Base-by-base conservation (phyloP, 768 basidiomycete genomes). In the Tephrocybe sp. region DNA sequence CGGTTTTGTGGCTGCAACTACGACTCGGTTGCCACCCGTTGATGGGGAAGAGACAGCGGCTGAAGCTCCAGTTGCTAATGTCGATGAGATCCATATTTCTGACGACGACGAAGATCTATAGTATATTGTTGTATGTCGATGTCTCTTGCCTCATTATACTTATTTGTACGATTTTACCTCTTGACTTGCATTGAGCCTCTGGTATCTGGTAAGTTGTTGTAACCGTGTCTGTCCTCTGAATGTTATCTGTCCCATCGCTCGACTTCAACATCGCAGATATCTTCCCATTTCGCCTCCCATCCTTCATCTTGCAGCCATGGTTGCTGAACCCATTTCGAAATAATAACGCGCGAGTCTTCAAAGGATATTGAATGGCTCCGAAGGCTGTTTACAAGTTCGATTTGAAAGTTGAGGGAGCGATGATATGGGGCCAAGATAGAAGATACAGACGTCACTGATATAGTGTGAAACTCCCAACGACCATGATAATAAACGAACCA, bases 21-120 rank as follows among this genome's bases (percentile, higher is more conserved):
- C 76, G 61, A 77, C 78, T 4, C 71, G 66, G n/a, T 60, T 69
- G 46, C 65, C 68, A 12, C 65, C 66, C 41, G 62, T 66, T 11
- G 66, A 70, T 22, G 78, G 76, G 51, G 75, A 62, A 38, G 64
- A 66, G 20, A 63, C 60, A 14, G 65, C 62, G 23, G 64, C 63
- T 20, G 66, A 62, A 38, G 63, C 59, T 45, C 63, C 65, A 51
- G 68, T 63, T 23, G 61, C 58, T 48, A 93, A 94, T 62, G 80
- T 70, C 38, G 92, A 93, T 51, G 92, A 94, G 71, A 94, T 94
- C 53, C 89, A 87, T 54, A 92, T 93, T 60, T 88, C 86, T 42
- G 89, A 92, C 62, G 89, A 92, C 62, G 91, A 92, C 45, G 88
- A 91, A 58, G 85, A 87, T 62, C 35, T 61, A 19, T 64, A 48